Evolutionary conservation across 805 yeast genomes (phyloP), one percentile per base, ranked within the genome.

Genomic region (Hanseniaspora lindneri): DNA sequence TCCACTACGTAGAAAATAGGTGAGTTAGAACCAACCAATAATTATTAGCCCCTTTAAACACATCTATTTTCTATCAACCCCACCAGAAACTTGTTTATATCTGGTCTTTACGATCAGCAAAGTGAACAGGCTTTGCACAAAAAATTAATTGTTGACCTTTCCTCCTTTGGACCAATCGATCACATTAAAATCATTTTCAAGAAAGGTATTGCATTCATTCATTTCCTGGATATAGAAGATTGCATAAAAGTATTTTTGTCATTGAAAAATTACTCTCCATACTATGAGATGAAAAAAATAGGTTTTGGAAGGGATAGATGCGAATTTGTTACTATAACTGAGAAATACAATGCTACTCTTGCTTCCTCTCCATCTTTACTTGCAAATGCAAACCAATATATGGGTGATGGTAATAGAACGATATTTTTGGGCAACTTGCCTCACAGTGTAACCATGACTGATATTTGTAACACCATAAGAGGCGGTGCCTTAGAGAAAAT

Each of bases 281-380:
- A 78, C 58, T 89, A 87, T 69, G 69, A 73, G 50, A 81, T 79
- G 54, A 77, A 82, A 51, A 85, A 84, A 63, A 82, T 94, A 36
- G 84, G 77, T 58, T 88, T 85, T 60, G 97, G 96, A 52, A 88
- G 87, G 63, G 97, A 89, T 65, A 73, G 97, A 65, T 84, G 92
- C 68, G 95, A 96, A 2, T 86, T 86, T 58, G 84, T 89, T 39
- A 86, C 96, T 23, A 86, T 85, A 63, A 83, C 96, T 16, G 96
- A 92, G 65, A 95, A 87, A 66, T 96, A 88, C 61, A 87, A 89
- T 61, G 97, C 96, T 17, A 95, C 96, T 3, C 95, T 88, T 62
- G 89, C 36, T 9, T 79, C 94, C 14, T 94, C 94, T 33, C 96
- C 96, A 1, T 96, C 97, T 6, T 89, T 94, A 32, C 88, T 89